These are phyloP conservation scores for Leptographium lundbergii DNA, from an alignment of 2,329 filamentous ascomycete genomes.

Conservation along the genomic window DNA sequence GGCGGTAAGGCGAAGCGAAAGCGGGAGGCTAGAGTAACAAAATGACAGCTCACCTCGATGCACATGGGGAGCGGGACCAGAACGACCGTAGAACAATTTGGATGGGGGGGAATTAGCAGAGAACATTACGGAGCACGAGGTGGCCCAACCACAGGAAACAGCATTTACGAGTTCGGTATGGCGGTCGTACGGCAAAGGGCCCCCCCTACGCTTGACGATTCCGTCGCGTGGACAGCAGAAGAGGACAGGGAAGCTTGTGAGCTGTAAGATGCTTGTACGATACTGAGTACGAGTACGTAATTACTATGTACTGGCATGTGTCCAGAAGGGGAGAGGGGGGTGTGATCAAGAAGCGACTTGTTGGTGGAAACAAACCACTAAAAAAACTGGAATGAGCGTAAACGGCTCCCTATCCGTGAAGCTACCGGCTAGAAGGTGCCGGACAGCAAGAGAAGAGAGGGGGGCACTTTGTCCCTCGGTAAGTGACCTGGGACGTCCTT, in stretches of 20 bases:
- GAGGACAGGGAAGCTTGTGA: background rate
- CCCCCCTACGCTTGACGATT: background rate
- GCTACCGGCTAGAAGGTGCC: background rate
- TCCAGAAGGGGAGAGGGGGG: background rate
- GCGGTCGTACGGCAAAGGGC: background rate
- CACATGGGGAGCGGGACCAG: background rate
- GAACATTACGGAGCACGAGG: background rate
- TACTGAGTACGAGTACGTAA: background rate
- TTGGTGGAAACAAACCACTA: background rate
- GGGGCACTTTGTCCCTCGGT: background rate
- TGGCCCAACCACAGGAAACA: background rate
- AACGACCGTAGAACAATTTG: background rate
- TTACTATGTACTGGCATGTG: background rate
- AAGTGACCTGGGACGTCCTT: background rate
- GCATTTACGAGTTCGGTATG: background rate
- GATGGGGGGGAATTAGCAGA: background rate
- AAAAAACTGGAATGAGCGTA: background rate
- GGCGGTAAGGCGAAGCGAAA: background rate
- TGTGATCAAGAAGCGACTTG: background rate
- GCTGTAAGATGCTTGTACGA: too few relatives aligned
- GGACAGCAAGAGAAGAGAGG: background rate
- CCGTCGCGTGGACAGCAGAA: background rate
- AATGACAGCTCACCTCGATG: background rate
- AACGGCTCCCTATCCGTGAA: background rate
- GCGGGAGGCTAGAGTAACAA: background rate